Evolutionary conservation across 1,284 basidiomycete genomes (phyloP).

Genomic region (Testicularia cyperi): DNA sequence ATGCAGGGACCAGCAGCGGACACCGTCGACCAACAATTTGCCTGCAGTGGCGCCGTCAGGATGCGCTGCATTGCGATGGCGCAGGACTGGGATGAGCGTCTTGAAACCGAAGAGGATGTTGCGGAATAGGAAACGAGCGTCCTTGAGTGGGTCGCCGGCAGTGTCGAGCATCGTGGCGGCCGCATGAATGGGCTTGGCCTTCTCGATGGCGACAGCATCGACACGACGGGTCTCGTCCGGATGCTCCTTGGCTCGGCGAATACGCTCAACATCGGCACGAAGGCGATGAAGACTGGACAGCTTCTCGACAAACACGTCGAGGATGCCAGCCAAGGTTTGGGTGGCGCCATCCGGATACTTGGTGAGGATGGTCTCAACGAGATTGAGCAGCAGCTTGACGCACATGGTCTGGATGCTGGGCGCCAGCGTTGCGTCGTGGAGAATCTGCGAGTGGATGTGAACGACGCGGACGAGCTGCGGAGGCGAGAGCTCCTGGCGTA

Average conservation of each 20-base stretch:
- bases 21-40: slow-evolving; percentile 80
- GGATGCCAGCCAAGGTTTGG: slow-evolving; percentile 71
- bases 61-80: slow-evolving; percentile 74
- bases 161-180: slow-evolving; percentile 60
- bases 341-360: slow-evolving; percentile 65
- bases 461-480: slow-evolving; percentile 79
- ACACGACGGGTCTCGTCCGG: slow-evolving; percentile 8
- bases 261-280: slow-evolving; percentile 39
- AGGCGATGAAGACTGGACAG: slow-evolving; percentile 72
- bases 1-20: slow-evolving; percentile 82
- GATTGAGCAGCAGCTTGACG: slow-evolving; percentile 87
- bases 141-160: slow-evolving; percentile 61
- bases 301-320: slow-evolving; percentile 84
- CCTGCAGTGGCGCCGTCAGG: slow-evolving; percentile 86
- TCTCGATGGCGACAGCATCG: slow-evolving; percentile 60
- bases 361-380: slow-evolving; percentile 76
- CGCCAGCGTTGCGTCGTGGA: slow-evolving; percentile 84
- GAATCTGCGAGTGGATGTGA: slow-evolving; percentile 80
- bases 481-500: slow-evolving; percentile 78
- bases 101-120: slow-evolving; percentile 89
- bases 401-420: slow-evolving; percentile 86
- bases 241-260: slow-evolving; percentile 26
- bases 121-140: slow-evolving; percentile 78
- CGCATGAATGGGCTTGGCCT: slow-evolving; percentile 61
- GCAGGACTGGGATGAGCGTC: slow-evolving; percentile 75